Evolutionary conservation across 345 rosid species (phyloP), one percentile per base, ranked within the genome.

Genomic region (Gossypium ekmanianum): DNA sequence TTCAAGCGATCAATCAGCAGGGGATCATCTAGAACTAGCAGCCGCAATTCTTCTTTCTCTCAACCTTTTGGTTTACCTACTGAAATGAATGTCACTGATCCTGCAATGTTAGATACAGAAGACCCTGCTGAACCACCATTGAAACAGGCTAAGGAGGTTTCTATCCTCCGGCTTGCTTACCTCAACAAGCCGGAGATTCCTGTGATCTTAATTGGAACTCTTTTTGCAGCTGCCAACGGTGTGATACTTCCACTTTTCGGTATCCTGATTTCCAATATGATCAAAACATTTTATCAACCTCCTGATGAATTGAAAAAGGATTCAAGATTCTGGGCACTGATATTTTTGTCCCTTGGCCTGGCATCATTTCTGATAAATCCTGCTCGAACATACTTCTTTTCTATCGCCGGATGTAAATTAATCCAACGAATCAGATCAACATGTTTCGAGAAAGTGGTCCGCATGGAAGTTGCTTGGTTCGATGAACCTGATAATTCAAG

Each of bases 141-240:
- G 73, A 75, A 84, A 76, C 68, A 57, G 43, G 66, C 75, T 48
- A 87, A 86, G 7, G 77, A 80, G 51, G 94, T 87, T 44, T 76
- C 97, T 0, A 8, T 92, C 9, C 44, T 72, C 12, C 87, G 97
- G 43, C 87, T 94, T 10, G 91, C 91, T 3, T 70, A 75, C 59
- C 93, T 92, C 44, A 94, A 94, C 81, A 92, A 86, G 83, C 97
- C 94, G 58, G 98, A 94, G 84, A 74, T 88, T 55, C 95, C 92
- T 0, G 83, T 85, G 57, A 86, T 94, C 62, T 24, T 87, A 61
- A 44, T 83, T 1, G 98, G 97, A 71, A 64, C 89, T 3, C 75
- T 89, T 20, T 78, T 88, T 0, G 91, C 97, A 0, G 74, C 81
- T 2, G 43, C 77, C 71, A 85, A 81, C 58, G 97, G 98, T 27